phyloP scores from a whole-genome alignment of 805 yeast genomes.

The Pichia scutulata region DNA sequence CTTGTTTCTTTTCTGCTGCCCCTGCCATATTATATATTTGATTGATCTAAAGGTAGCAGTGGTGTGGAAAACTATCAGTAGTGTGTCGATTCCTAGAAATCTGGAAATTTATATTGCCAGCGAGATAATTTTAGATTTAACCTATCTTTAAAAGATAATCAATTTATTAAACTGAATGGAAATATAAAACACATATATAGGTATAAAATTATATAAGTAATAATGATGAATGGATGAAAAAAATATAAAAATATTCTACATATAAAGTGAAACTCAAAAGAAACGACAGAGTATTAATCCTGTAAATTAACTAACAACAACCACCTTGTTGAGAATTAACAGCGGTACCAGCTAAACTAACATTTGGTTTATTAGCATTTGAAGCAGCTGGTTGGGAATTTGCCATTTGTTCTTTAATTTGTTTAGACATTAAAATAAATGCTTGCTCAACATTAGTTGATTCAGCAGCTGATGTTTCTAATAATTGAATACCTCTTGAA shows the following conservation, averaged over 20 bases:
- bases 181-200: not conserved
- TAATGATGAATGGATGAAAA: not conserved
- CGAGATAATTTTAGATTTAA: not conserved
- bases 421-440: slow-evolving; percentile 96
- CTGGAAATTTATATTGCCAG: not conserved
- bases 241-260: not conserved
- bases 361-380: slow-evolving; percentile 47
- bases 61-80: too few relatives aligned
- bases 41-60: not conserved
- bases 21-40: slow-evolving; percentile 26
- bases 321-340: slow-evolving; percentile 37
- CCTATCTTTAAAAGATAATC: not conserved
- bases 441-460: slow-evolving; percentile 98
- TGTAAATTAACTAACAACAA: slow-evolving; percentile 34
- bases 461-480: slow-evolving; percentile 92
- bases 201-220: not conserved
- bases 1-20: slow-evolving; percentile 32
- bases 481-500: slow-evolving; percentile 85
- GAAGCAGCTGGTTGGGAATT: slow-evolving; percentile 40
- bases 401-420: slow-evolving; percentile 93
- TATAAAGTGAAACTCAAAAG: not conserved
- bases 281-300: not conserved
- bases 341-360: slow-evolving; percentile 66
- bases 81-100: not conserved
- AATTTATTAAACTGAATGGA: not conserved